Base-by-base conservation (phyloP, 371 early-diverging fungal genomes). In the Mortierella sp. region DNA sequence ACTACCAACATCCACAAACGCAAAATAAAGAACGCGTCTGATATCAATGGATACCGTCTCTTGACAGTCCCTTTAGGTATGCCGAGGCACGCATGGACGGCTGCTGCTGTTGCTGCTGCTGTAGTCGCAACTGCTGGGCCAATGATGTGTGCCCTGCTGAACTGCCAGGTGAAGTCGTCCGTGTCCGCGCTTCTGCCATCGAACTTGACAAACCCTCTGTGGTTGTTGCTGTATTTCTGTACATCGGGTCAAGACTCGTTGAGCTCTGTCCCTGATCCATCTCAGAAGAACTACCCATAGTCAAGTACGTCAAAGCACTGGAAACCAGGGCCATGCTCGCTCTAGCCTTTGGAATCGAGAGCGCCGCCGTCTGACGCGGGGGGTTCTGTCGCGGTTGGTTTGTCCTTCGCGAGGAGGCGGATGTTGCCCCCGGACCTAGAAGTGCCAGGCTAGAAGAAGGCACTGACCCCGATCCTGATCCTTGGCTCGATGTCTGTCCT, bases 271-370 rank as follows among this genome's bases (percentile, higher is more conserved):
- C 37, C 55, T 54, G 55, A 6, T 41, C 53, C 23, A 44, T 26
- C 24, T 26, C 50, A 32, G 62, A 44, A 3, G 53, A 32, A 3
- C 31, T 44, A 32, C 60, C 28, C 26, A 46, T 37, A 0, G 63
- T 37, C 2, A 52, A 15, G 41, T 56, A 62, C 2, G 49, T 26
- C 41, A 55, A 21, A 6, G 71, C 32, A 12, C 44, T 64, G 11
- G 71, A 60, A 11, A 56, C 64, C 0, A 71, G 56, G 7, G 71
- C 71, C 71, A 71, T 71, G n/a, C 71, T 71, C 7, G 71, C 71
- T 11, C 64, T 53, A n/a, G 64, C 71, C 31, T 71, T 71, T 27
- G 64, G 64, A 3, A 55, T 41, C n/a, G 65, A 41, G 9, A 71
- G 9, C 1, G 50, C 60, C 3, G 42, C 50, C 0, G 51, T 50